Evolutionary conservation across 2,329 filamentous ascomycete genomes (phyloP).

Genomic region (Epichloe festucae): DNA sequence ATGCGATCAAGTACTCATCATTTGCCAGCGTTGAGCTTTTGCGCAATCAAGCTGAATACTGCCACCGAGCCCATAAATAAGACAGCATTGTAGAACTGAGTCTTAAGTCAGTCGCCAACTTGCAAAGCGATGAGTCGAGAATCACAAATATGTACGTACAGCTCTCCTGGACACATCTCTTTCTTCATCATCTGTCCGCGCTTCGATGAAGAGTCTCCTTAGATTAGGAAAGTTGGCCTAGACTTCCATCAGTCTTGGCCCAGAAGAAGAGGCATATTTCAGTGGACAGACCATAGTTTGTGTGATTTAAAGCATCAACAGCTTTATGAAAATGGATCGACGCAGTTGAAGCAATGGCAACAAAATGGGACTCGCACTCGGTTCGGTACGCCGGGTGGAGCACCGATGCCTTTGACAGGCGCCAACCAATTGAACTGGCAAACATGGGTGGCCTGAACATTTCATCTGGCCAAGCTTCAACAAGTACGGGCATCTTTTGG

Average conservation of each 20-base stretch:
- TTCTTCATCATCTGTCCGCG: slow-evolving; percentile 84
- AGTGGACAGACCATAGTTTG: slow-evolving; percentile 1
- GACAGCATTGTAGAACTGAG: slow-evolving; percentile 91
- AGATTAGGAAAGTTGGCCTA: slow-evolving; percentile 80
- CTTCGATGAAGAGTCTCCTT: slow-evolving; percentile 90
- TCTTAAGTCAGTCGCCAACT: slow-evolving; percentile 1
- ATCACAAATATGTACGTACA: slow-evolving; percentile 38
- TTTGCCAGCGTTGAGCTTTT: slow-evolving; percentile 56
- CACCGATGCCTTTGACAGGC: background rate
- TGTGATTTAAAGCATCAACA: background rate
- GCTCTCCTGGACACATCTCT: slow-evolving; percentile 88
- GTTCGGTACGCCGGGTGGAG: background rate
- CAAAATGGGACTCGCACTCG: background rate
- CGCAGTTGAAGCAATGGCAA: too few species aligned
- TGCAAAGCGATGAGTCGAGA: background rate
- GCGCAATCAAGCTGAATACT: slow-evolving; percentile 84
- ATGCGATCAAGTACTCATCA: slow-evolving; percentile 8
- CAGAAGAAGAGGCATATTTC: background rate
- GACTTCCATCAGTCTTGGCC: background rate
- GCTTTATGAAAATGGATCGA: too few species aligned
- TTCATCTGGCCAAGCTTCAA: background rate
- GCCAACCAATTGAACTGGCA: background rate
- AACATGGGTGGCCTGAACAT: background rate
- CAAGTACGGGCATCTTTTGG: background rate
- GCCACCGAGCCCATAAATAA: slow-evolving; percentile 94